A percentile compares a stretch with the other conserved stretches of the same genome.
These are phyloP conservation scores for Neurospora sp. DNA, from an alignment of 495 filamentous ascomycete genomes.

Conservation along the genomic window DNA sequence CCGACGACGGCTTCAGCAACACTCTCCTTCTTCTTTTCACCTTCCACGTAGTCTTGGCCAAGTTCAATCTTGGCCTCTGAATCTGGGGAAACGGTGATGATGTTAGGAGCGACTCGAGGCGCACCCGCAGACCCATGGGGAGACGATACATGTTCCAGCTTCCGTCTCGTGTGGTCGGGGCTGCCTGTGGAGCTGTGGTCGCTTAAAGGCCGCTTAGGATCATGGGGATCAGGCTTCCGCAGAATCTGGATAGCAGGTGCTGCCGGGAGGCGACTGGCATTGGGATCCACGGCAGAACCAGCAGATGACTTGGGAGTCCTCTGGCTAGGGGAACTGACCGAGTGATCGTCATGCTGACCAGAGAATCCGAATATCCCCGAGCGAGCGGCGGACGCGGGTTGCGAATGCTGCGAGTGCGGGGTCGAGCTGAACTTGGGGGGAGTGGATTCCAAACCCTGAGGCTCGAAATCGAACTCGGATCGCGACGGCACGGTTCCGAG, in stretches of 20 bases:
- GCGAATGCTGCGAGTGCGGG: constrained; percentile 31
- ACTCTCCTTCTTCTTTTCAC: constrained; percentile 45
- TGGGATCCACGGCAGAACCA: background rate
- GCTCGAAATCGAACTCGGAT: constrained; percentile 29
- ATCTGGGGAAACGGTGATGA: constrained; percentile 7
- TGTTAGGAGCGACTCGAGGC: background rate
- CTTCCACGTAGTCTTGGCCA: constrained; percentile 1
- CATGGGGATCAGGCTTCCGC: constrained; percentile 27
- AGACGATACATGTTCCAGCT: constrained; percentile 33
- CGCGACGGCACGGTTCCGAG: constrained; percentile 17
- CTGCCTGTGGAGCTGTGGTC: constrained; percentile 28
- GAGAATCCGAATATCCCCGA: constrained; percentile 12
- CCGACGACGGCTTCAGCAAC: constrained; percentile 63
- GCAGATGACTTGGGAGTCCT: constrained; percentile 30
- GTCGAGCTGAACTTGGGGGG: constrained; percentile 27
- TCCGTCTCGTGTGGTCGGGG: constrained; percentile 33
- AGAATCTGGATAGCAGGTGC: constrained; percentile 24
- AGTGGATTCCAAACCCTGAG: constrained; percentile 23
- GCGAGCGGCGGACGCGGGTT: constrained; percentile 16
- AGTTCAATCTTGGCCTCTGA: constrained; percentile 6
- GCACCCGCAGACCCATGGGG: constrained; percentile 12
- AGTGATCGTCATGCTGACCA: constrained; percentile 15
- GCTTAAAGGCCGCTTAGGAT: constrained; percentile 29
- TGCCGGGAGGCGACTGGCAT: constrained; percentile 14
- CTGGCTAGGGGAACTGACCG: constrained; percentile 24